Evolutionary conservation across 2,329 filamentous ascomycete species (phyloP).

Genomic region (Ophiocordyceps camponoti-saundersi): DNA sequence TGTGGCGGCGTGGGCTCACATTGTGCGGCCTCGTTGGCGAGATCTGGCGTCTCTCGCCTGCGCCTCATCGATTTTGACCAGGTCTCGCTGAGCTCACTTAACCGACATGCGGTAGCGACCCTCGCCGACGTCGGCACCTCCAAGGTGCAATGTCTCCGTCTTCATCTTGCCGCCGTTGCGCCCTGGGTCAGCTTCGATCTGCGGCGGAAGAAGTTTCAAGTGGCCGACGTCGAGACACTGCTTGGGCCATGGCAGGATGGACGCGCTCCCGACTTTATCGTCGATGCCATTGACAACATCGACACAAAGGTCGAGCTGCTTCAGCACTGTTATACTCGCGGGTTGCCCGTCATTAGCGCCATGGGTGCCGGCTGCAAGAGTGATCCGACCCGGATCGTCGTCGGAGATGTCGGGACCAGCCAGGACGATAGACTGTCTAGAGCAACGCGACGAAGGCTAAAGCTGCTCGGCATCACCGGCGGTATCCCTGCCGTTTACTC

Average conservation of each 20-base stretch:
- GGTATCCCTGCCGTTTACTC: conserved; percentile 90
- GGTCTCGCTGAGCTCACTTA: conserved; percentile 84
- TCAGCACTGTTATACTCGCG: conserved; percentile 67
- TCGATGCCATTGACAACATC: conserved; percentile 98
- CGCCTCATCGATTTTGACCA: conserved; percentile 95
- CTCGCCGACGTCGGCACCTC: conserved; percentile 83
- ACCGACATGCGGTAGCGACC: conserved; percentile 90
- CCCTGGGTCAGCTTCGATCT: conserved; percentile 89
- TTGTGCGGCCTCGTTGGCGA: conserved; percentile 66
- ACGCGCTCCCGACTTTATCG: conserved; percentile 65
- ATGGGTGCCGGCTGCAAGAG: conserved; percentile 97
- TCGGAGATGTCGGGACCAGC: conserved; percentile 79
- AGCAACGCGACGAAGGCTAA: conserved; percentile 63
- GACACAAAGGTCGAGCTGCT: conserved; percentile 87
- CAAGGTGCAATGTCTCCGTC: conserved; percentile 74
- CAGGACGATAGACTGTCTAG: conserved; percentile 81
- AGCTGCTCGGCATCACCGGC: conserved; percentile 58
- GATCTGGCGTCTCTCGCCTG: conserved; percentile 76
- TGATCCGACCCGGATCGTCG: conserved; percentile 63
- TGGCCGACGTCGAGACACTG: conserved; percentile 44
- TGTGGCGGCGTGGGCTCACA: conserved; percentile 93
- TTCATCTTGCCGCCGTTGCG: conserved; percentile 66
- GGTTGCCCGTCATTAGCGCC: conserved; percentile 71
- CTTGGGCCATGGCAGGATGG: conserved; percentile 48
- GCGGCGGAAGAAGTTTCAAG: conserved; percentile 67